Evolutionary conservation across 2,329 filamentous ascomycete genomes (phyloP).

Genomic region (Scedosporium aurantiacum): DNA sequence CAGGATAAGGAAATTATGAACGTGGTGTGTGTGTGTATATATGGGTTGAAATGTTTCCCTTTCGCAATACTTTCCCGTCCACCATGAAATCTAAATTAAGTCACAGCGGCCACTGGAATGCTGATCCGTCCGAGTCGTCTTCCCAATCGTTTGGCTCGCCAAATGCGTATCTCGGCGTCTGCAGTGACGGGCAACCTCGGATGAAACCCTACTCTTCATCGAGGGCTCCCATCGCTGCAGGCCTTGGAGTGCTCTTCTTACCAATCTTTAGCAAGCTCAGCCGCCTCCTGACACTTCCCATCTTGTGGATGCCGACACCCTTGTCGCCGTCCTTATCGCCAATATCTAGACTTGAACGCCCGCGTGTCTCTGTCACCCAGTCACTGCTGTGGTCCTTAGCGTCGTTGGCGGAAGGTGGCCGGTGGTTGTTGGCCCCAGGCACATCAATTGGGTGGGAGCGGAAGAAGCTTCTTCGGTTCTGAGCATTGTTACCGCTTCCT

Average conservation of each 20-base stretch:
- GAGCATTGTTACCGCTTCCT: not conserved
- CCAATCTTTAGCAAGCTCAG: conserved; percentile 68
- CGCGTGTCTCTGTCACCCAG: conserved; percentile 9
- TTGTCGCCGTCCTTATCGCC: conserved; percentile 16
- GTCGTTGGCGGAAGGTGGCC: conserved; percentile 9
- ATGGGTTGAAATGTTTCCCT: not conserved
- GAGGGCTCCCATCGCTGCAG: conserved; percentile 40
- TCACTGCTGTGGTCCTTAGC: conserved; percentile 19
- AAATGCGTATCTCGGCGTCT: conserved; percentile 12
- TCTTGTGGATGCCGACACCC: conserved; percentile 31
- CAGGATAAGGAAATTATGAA: conserved; percentile 1
- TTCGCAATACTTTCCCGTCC: not conserved
- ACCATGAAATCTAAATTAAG: not conserved
- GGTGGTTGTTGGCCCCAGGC: not conserved
- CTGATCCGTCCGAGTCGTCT: conserved; percentile 8
- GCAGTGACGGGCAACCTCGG: conserved; percentile 14
- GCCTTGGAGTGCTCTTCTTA: conserved; percentile 52
- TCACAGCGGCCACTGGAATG: not conserved
- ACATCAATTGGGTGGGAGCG: conserved; percentile 1
- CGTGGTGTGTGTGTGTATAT: not conserved
- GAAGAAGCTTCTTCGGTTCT: conserved; percentile 10
- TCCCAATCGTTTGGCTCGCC: conserved; percentile 15
- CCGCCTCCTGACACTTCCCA: conserved; percentile 62
- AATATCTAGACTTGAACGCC: conserved; percentile 1
- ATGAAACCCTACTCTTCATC: conserved; percentile 40